These are phyloP conservation scores for Endocladia muricata DNA, from an alignment of 31 red algal species.

Conservation along the genomic window DNA sequence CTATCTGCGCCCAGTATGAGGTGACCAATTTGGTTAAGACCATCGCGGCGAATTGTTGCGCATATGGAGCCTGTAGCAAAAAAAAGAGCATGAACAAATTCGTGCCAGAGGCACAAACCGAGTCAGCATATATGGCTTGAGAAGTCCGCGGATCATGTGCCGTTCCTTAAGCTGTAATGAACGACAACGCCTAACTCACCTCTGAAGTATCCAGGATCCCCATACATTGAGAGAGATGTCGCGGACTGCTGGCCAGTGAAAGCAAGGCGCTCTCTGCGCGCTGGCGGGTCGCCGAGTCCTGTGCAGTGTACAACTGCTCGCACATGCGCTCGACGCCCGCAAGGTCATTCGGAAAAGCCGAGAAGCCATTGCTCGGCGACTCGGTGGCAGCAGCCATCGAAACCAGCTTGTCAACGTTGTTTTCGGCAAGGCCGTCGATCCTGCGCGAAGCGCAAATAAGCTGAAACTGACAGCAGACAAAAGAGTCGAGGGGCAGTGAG, in stretches of 20 bases:
- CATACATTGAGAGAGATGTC: constrained; percentile 64
- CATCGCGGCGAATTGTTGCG: constrained; percentile 74
- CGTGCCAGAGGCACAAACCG: background rate
- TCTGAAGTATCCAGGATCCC: constrained; percentile 80
- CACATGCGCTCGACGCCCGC: constrained; percentile 74
- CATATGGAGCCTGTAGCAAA: constrained; percentile 47
- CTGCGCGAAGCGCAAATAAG: background rate
- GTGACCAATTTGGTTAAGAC: constrained; percentile 76
- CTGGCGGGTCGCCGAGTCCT: constrained; percentile 57
- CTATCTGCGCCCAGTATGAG: constrained; percentile 63
- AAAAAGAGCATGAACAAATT: background rate
- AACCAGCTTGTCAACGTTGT: background rate
- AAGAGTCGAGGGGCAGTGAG: no score
- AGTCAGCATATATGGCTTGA: background rate
- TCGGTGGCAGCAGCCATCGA: constrained; percentile 39
- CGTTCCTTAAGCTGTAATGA: no score
- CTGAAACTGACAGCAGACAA: no score
- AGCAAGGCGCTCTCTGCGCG: constrained; percentile 66
- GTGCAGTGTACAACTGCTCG: constrained; percentile 77
- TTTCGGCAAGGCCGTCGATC: background rate
- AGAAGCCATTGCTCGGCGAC: constrained; percentile 44
- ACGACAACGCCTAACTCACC: no score
- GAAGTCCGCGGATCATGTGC: background rate
- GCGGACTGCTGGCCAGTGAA: constrained; percentile 49
- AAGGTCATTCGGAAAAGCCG: constrained; percentile 53